These are phyloP conservation scores for Colletotrichum orbiculare DNA, from an alignment of 2,329 filamentous ascomycete species.

Conservation along the genomic window DNA sequence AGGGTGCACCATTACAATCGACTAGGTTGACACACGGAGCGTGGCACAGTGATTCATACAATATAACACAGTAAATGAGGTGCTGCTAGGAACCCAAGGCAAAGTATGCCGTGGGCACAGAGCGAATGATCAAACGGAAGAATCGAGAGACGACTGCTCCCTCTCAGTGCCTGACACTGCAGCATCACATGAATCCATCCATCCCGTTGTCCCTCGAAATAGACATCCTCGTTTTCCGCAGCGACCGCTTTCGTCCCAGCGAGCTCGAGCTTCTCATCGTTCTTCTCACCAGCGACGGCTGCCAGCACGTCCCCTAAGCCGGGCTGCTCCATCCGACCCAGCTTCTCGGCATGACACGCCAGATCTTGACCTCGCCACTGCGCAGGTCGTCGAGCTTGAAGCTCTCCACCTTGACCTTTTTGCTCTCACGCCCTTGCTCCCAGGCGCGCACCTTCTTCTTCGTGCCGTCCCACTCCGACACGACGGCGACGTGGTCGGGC, in stretches of 20 bases:
- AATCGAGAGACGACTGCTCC: constrained; percentile 21
- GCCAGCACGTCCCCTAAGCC: constrained; percentile 57
- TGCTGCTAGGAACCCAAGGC: constrained; percentile 34
- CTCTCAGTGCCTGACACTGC: constrained; percentile 20
- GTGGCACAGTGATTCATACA: background rate
- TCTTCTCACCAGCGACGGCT: constrained; percentile 18
- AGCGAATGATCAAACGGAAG: constrained; percentile 27
- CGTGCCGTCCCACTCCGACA: constrained; percentile 97
- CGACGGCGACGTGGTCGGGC: constrained; percentile 87
- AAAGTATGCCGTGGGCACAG: constrained; percentile 29
- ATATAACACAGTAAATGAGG: constrained; percentile 28
- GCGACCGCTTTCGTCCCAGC: constrained; percentile 3
- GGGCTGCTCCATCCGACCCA: constrained; percentile 90
- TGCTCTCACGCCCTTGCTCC: constrained; percentile 94
- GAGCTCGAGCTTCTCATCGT: constrained; percentile 21
- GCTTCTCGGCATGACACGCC: constrained; percentile 90
- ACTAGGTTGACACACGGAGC: no score
- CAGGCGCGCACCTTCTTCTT: constrained; percentile 97
- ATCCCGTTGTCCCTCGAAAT: background rate
- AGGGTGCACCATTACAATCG: no score
- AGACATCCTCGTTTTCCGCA: background rate
- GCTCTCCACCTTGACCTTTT: constrained; percentile 93
- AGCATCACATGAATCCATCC: constrained; percentile 29
- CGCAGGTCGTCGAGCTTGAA: constrained; percentile 92
- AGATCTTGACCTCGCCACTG: constrained; percentile 96